These are phyloP conservation scores for Waltergamsia citrina DNA, from an alignment of 2,329 filamentous ascomycete genomes.

Conservation along the genomic window DNA sequence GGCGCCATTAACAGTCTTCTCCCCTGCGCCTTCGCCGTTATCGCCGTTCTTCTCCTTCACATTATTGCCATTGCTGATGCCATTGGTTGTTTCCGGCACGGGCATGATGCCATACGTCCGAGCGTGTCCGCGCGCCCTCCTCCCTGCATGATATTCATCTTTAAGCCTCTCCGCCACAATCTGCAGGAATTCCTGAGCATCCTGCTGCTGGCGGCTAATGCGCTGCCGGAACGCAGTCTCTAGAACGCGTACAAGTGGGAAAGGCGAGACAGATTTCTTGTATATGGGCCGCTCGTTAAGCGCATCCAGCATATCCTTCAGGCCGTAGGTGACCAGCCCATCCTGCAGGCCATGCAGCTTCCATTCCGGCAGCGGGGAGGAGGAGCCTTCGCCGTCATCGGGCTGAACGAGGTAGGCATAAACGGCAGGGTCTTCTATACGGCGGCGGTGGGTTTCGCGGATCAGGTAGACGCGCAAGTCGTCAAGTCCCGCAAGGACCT, in stretches of 20 bases:
- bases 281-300: conserved; percentile 91
- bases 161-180: conserved; percentile 85
- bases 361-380: conserved; percentile 38
- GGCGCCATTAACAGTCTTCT: background rate
- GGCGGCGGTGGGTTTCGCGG: conserved; percentile 76
- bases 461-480: conserved; percentile 89
- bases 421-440: conserved; percentile 66
- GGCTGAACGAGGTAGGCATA: conserved; percentile 56
- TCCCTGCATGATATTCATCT: conserved; percentile 87
- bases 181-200: conserved; percentile 95
- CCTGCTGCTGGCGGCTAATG: conserved; percentile 91
- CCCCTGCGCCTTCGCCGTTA: background rate
- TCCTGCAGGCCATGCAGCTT: conserved; percentile 62
- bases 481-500: conserved; percentile 82
- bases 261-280: conserved; percentile 85
- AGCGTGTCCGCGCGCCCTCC: conserved; percentile 57
- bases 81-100: conserved; percentile 1
- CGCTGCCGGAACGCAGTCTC: conserved; percentile 82
- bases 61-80: too few species aligned
- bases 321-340: conserved; percentile 72
- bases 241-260: conserved; percentile 72
- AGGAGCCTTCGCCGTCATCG: conserved; percentile 14
- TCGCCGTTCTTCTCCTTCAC: background rate
- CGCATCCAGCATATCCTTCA: conserved; percentile 88
- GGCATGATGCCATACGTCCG: conserved; percentile 16